Conservation (phyloP, 148 eudicot species). For the Pharnaceum exiguum region DNA sequence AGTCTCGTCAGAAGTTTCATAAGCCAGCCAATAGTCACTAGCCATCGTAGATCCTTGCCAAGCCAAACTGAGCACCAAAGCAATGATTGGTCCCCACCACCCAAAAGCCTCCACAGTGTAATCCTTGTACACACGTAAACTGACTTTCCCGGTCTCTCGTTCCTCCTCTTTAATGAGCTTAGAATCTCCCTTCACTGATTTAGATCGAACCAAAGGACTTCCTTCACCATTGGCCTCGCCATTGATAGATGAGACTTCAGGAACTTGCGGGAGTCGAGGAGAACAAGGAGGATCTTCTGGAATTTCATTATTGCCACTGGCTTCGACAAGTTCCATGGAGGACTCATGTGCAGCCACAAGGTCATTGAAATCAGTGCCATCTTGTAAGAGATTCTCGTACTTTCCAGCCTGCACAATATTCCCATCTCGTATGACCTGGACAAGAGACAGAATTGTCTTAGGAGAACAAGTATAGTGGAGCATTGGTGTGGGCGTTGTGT, state of each 20-base stretch:
- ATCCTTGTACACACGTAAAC: constrained; percentile 57
- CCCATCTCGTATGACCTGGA: constrained; percentile 94
- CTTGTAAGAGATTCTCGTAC: constrained; percentile 47
- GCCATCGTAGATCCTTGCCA: constrained; percentile 82
- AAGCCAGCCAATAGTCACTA: constrained; percentile 90
- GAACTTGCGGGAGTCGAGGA: constrained; percentile 26
- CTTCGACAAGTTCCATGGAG: constrained; percentile 89
- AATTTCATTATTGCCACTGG: constrained; percentile 20
- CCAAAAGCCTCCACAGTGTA: constrained; percentile 90
- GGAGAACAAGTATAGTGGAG: too few relatives aligned
- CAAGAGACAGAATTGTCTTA: too few relatives aligned
- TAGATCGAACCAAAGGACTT: constrained; percentile 24
- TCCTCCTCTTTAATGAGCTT: constrained; percentile 91
- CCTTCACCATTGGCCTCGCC: too few relatives aligned
- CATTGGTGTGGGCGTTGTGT: too few relatives aligned
- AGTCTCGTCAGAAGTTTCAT: constrained; percentile 58
- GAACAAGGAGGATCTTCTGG: constrained; percentile 26
- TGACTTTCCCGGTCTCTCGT: constrained; percentile 74
- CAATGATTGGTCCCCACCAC: constrained; percentile 69
- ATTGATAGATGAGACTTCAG: constrained; percentile 24
- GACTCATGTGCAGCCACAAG: constrained; percentile 82
- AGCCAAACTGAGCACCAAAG: constrained; percentile 35
- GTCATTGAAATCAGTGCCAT: constrained; percentile 66
- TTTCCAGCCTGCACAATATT: constrained; percentile 80
- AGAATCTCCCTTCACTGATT: constrained; percentile 38